Evolutionary conservation across 1,284 basidiomycete species (phyloP), one percentile per base, ranked within the genome.

Genomic region (Ganoderma lingzhi): DNA sequence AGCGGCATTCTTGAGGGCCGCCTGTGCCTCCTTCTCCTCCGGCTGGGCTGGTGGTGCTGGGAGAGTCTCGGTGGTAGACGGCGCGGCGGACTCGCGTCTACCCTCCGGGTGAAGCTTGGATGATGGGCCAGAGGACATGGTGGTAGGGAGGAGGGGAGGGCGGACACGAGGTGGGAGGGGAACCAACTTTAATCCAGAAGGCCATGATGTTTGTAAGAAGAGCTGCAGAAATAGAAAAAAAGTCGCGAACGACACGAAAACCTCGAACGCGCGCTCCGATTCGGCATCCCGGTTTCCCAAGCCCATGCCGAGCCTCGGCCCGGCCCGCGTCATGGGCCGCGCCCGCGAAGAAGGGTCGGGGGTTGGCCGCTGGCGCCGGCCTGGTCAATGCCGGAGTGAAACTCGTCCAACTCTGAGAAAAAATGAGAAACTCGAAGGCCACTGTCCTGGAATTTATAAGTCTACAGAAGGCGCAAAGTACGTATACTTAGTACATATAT

Each of bases 11-110:
- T 19, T 28, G 19, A 19, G 19, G 9, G 9, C 23, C n/a, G 6
- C 19, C 19, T 51, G n/a, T 5, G 14, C 19, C 23, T 48, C 42
- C 58, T 60, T 42, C 32, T 63, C 62, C 6, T 59, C 32, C 37
- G 32, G 10, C 23, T 12, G 41, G 37, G 60, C 42, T 51, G 37
- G 45, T 44, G 62, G 44, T 59, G 62, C 55, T 2, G 66, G 62
- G 8, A 67, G 44, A 8, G 66, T 67, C 15, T 63, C 66, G 6
- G 62, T 56, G 28, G 66, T 67, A 9, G 66, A 67, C 15, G 48
- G 42, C n/a, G 62, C 23, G 8, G 19, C 35, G 5, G 62, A 63
- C 32, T 63, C 41, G 8, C 35, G 62, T 37, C 55, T 35, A 42
- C 61, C 55, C 32, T 14, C 30, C 32, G 19, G 19, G 35, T 60